Conservation (phyloP, 495 filamentous ascomycete species). For the Aspergillus bridgeri region DNA sequence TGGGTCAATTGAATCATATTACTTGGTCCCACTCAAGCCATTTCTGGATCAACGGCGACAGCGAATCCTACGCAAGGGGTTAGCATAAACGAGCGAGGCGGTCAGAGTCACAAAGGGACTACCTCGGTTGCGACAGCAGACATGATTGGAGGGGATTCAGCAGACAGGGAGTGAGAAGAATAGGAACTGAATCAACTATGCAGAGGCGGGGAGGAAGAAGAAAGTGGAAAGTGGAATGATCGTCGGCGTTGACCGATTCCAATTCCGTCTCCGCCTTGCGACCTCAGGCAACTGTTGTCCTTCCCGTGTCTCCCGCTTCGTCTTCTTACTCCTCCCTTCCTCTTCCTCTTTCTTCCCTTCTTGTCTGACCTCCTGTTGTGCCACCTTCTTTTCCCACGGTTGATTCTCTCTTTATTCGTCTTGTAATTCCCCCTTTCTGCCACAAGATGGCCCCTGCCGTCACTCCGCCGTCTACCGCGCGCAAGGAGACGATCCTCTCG, state of each 20-base stretch:
- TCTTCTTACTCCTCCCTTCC: not conserved
- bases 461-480: constrained; percentile 16
- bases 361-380: not conserved
- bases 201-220: not conserved
- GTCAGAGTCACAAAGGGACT: constrained; percentile 1
- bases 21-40: constrained; percentile 67
- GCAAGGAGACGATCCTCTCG: constrained; percentile 53
- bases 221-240: not conserved
- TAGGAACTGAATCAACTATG: not conserved
- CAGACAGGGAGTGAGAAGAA: not conserved
- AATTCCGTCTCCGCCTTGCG: not conserved
- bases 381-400: not conserved
- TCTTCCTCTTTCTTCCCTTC: not conserved
- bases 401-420: not conserved
- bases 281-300: not conserved
- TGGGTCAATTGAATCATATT: constrained; percentile 8
- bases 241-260: not conserved
- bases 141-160: constrained; percentile 9
- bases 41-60: constrained; percentile 39
- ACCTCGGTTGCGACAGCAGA: constrained; percentile 18
- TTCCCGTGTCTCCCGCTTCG: constrained; percentile 1
- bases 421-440: constrained; percentile 5
- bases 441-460: not conserved
- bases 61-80: constrained; percentile 25
- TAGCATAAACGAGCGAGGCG: not conserved